Percentiles rank a stretch among this genome's conserved stretches.
These are phyloP conservation scores for Dryas drummondii DNA, from an alignment of 306 rosid genomes.

Conservation along the genomic window DNA sequence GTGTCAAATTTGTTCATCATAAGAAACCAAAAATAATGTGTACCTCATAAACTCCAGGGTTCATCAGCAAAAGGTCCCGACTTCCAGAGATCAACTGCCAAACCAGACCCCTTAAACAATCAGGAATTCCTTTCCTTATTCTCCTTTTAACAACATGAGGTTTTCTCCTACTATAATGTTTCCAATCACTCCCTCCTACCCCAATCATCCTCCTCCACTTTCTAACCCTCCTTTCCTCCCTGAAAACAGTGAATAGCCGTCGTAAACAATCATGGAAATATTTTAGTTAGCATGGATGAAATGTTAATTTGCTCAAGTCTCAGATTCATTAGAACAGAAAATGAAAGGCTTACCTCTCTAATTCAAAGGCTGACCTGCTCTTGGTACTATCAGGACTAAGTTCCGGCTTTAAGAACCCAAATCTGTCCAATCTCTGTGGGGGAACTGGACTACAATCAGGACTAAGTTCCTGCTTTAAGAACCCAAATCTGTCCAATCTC, in stretches of 20 bases:
- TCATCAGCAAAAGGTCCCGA: constrained; percentile 93
- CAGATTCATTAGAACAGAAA: background rate
- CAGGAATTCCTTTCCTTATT: constrained; percentile 98
- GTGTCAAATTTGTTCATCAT: constrained; percentile 11
- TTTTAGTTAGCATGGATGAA: background rate
- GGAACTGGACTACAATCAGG: constrained; percentile 63
- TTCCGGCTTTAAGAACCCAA: constrained; percentile 82
- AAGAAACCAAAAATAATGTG: constrained; percentile 21
- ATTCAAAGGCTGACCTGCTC: constrained; percentile 53
- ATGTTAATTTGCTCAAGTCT: background rate
- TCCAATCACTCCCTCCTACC: constrained; percentile 99
- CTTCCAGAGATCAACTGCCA: constrained; percentile 99
- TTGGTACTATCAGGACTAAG: constrained; percentile 47
- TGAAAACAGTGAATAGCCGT: constrained; percentile 21
- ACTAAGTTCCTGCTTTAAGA: constrained; percentile 64
- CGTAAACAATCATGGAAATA: background rate
- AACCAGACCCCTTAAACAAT: constrained; percentile 96
- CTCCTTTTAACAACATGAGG: constrained; percentile 93
- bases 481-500: constrained; percentile 86
- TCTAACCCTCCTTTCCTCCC: constrained; percentile 82
- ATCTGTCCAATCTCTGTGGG: constrained; percentile 74
- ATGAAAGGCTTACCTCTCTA: constrained; percentile 54
- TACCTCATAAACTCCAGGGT: constrained; percentile 99
- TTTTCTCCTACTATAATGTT: constrained; percentile 80
- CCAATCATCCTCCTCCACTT: constrained; percentile 99